Conservation (phyloP, 1,139 yeast genomes). For the Pichia sp. region DNA sequence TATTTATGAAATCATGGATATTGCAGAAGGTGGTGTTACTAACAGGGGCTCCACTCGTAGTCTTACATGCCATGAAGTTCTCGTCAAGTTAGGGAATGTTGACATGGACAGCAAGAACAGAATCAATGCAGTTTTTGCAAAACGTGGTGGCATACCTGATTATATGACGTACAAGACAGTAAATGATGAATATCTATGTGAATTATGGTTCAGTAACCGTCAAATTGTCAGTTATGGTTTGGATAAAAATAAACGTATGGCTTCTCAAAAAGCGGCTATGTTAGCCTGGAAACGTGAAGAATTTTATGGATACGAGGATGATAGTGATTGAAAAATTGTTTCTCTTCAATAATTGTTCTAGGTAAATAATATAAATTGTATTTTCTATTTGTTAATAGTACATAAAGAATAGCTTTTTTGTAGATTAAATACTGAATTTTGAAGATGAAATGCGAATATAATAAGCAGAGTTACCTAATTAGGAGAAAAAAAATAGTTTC, state of each 20-base stretch:
- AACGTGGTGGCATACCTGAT: conserved; percentile 12
- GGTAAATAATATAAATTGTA: no score
- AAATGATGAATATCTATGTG: conserved; percentile 12
- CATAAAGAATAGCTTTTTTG: no score
- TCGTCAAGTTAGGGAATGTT: conserved; percentile 3
- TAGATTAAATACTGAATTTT: no score
- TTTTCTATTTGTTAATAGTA: no score
- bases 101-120: conserved; percentile 17
- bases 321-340: neutral
- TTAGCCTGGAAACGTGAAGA: conserved; percentile 15
- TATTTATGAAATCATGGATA: conserved; percentile 5
- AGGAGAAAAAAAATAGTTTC: no score
- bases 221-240: conserved; percentile 18
- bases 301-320: conserved; percentile 7
- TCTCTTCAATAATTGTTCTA: no score
- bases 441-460: no score
- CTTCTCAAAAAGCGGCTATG: conserved; percentile 21
- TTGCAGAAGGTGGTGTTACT: neutral
- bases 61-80: conserved; percentile 14
- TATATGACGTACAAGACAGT: conserved; percentile 10
- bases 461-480: no score
- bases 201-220: conserved; percentile 13
- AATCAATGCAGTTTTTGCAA: conserved; percentile 12
- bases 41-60: neutral
- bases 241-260: conserved; percentile 14